Evolutionary conservation across 139 green algal genomes (phyloP).

Genomic region (Prasinococcaceae sp.): DNA sequence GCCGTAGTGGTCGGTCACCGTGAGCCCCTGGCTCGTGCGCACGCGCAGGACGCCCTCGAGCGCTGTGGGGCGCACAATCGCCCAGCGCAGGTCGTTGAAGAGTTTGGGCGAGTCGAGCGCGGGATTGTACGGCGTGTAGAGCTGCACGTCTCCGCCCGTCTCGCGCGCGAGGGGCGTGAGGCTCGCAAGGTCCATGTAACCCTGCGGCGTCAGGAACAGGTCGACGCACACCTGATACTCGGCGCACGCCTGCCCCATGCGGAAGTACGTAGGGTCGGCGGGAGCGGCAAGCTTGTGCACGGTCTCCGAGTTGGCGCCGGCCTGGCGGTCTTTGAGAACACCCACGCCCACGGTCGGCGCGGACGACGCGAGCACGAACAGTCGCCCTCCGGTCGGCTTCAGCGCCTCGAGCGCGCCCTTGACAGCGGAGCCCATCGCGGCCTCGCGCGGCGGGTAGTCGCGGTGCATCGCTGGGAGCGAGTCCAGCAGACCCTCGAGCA

Average conservation of each 20-base stretch:
- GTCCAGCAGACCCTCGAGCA: conserved; percentile 70
- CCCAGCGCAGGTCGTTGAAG: conserved; percentile 56
- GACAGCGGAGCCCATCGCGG: conserved; percentile 68
- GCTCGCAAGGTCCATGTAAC: conserved; percentile 40
- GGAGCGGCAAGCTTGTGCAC: conserved; percentile 11
- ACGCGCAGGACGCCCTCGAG: conserved; percentile 98
- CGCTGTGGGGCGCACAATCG: conserved; percentile 62
- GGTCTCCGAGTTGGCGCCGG: not conserved
- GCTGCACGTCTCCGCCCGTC: conserved; percentile 63
- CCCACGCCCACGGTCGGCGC: conserved; percentile 39
- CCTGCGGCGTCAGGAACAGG: conserved; percentile 36
- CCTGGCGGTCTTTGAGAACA: not conserved
- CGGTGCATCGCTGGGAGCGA: conserved; percentile 57
- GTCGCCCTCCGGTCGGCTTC: conserved; percentile 68
- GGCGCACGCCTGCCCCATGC: not conserved
- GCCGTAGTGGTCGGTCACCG: conserved; percentile 75
- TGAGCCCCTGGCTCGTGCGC: conserved; percentile 41
- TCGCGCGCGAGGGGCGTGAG: conserved; percentile 61
- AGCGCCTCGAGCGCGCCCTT: conserved; percentile 78
- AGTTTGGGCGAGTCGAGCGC: conserved; percentile 57
- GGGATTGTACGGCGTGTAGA: conserved; percentile 70
- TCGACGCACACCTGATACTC: conserved; percentile 51
- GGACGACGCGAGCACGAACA: conserved; percentile 73
- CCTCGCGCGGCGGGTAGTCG: conserved; percentile 43
- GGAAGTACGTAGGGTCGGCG: no score